Base-by-base conservation (phyloP, 2,329 filamentous ascomycete species). In the Dactylellina haptotyla region DNA sequence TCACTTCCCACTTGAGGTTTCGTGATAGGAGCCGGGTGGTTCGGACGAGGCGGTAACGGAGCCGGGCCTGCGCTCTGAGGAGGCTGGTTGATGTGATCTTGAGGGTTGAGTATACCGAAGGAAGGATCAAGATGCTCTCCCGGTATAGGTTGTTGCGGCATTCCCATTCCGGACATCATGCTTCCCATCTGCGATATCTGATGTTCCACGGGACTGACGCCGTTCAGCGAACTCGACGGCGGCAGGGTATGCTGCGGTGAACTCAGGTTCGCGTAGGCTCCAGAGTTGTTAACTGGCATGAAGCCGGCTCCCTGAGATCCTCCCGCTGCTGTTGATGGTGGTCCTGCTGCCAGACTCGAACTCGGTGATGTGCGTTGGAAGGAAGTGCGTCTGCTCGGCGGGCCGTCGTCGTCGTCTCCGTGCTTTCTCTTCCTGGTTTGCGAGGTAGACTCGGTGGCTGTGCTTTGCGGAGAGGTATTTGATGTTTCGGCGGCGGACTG, bases 1-100 rank as follows among this genome's bases (percentile, higher is more conserved):
- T 96, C 92, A 1, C 93, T 95, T 1, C 95, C 95, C n/a, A 98
- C 95, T 4, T 89, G 87, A 5, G 93, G 93, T 81, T 97, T 98
- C 67, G 85, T 82, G 63, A 84, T 80, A 79, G 85, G 81, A 76
- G 83, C 81, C 76, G 84, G 77, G 30, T 85, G 82, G 46, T 84
- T 82, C 64, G 85, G 84, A 61, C 85, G 84, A 43, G 81, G 80
- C 67, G 78, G 77, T 78, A 82, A 80, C 77, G 82, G 80, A 78
- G 73, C 71, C 9, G 75, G 72, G 25, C 69, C 59, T 3, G 67
- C 23, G 28, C 41, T 28, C 30, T 54, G 41, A 51, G n/a, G n/a
- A n/a, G 75, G 54, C 61, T 69, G 53, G 62, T 67, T 65, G 3
- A 45, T 14, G 14, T 56, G 45, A 32, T 53, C 75, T 50, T 54